Base-by-base conservation (phyloP, 768 basidiomycete genomes). In the Mycena indigotica region DNA sequence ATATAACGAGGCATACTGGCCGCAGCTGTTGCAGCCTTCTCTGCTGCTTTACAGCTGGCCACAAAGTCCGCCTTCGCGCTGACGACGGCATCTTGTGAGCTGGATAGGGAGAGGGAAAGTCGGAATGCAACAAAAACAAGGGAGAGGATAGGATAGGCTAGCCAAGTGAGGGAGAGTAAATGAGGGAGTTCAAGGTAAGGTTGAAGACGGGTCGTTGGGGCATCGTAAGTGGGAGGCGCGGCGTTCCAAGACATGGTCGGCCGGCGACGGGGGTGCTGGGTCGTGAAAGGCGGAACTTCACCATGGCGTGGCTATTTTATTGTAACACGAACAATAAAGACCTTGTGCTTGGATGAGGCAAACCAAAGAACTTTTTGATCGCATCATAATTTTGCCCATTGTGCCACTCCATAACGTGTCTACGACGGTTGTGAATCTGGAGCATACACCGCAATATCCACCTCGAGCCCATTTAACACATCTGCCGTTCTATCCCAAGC, bases 121-220 rank as follows among this genome's bases (percentile, higher is more conserved):
- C 41, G 41, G 29, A 50, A 93, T 29, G 88, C 88, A 70, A 95
- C 84, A 68, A 98, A 91, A 62, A 94, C 70, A 56, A 98, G 84
- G 24, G 94, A 95, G 39, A 96, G 75, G 26, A 97, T 86, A 28
- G 93, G 93, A 63, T 93, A 94, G 8, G 94, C 92, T 35, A 98
- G 88, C 88, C 93, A 91, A 68, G 91, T 82, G 13, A 96, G 83
- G 23, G 93, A 93, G 28, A 96, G 82, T 45, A 93, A 80, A 66
- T 95, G 87, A 26, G 86, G 80, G 30, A 95, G 87, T 62, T 86
- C 80, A 49, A 98, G 87, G 72, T 95, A 95, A 6, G 94, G 91
- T 58, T 81, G 86, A 56, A 95, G 85, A 49, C 69, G 62, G 4
- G 77, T 70, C 25, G 69, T 67, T 28, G 79, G 80, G 70, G 63